These are phyloP conservation scores for Pythium myriotylum DNA, from an alignment of 352 stramenopile genomes.

Conservation along the genomic window DNA sequence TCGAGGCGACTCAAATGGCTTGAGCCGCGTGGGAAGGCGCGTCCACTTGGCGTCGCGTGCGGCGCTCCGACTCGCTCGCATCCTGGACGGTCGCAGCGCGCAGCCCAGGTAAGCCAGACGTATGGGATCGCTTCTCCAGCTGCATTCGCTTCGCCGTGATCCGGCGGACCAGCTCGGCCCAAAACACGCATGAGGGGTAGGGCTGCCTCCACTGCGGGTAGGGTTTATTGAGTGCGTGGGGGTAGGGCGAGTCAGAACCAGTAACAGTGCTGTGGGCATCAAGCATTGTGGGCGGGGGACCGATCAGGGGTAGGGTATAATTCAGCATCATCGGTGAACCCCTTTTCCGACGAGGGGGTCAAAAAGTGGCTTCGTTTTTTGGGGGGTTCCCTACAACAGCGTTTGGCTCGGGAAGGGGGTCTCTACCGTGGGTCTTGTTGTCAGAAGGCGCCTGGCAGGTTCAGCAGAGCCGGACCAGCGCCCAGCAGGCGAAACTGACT, in stretches of 20 bases:
- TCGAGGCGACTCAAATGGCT: not conserved
- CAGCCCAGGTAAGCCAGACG: too few relatives aligned
- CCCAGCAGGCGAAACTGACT: slow-evolving; percentile 22
- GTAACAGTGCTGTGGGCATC: too few relatives aligned
- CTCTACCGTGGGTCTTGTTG: too few relatives aligned
- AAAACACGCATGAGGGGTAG: too few relatives aligned
- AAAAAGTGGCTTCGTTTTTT: not conserved
- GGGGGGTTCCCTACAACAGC: too few relatives aligned
- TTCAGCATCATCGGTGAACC: not conserved
- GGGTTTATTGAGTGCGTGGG: not conserved
- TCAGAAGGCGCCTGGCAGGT: slow-evolving; percentile 6
- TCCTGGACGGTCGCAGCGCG: too few relatives aligned
- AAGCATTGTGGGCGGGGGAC: not conserved
- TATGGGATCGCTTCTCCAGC: too few relatives aligned
- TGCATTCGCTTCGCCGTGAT: not conserved
- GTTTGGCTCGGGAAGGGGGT: too few relatives aligned
- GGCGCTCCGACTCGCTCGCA: too few relatives aligned
- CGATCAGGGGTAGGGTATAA: not conserved
- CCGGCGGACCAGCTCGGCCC: too few relatives aligned
- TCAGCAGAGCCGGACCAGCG: slow-evolving; percentile 25
- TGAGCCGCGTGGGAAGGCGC: not conserved
- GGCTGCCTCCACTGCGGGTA: slow-evolving; percentile 10
- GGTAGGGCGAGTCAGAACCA: slow-evolving; percentile 7
- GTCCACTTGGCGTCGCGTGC: too few relatives aligned
- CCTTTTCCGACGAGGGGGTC: too few relatives aligned